Base-by-base conservation (phyloP, 1,139 yeast species). In the Suhomyces bribrorum region DNA sequence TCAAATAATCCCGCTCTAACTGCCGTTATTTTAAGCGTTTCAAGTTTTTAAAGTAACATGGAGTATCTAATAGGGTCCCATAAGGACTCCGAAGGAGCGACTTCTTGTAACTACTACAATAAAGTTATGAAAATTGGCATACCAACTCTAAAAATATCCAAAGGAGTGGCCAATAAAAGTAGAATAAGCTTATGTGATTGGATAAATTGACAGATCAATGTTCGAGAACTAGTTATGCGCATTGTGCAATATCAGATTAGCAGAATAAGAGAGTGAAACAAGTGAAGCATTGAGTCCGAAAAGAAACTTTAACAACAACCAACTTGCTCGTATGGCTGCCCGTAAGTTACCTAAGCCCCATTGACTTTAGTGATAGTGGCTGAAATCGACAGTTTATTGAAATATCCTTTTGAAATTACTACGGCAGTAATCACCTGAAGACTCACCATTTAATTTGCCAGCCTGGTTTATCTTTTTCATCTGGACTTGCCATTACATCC, bases 151-250 rank as follows among this genome's bases (percentile, higher is more conserved):
- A 20, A 20, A 4, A n/a, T 20, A 20, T 20, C 23, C 23, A 20
- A 20, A 8, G 11, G 11, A 20, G n/a, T n/a, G 23, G 23, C 6
- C 11, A 20, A 20, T 5, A 20, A n/a, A n/a, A 20, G 23, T 20
- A 20, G 37, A 20, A 20, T n/a, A n/a, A 17, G 17, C 15, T 48
- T 49, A 48, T 47, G 52, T 47, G 52, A 49, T 48, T 47, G 52
- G 52, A 48, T 50, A 50, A 41, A 33, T 45, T 24, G 34, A 38
- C 43, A 42, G 32, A 25, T 12, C n/a, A 31, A 22, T 20, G 13
- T 20, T 15, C 26, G 32, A 25, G 25, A 36, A 23, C 12, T 27
- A 29, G 25, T 30, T 31, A 23, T 17, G 22, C 7, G n/a, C 12
- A 5, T 12, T 6, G 13, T 18, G 16, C 9, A 22, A 26, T n/a